phyloP scores from a whole-genome alignment of 371 early-diverging fungal species.

The Homolaphlyctis polyrhiza region DNA sequence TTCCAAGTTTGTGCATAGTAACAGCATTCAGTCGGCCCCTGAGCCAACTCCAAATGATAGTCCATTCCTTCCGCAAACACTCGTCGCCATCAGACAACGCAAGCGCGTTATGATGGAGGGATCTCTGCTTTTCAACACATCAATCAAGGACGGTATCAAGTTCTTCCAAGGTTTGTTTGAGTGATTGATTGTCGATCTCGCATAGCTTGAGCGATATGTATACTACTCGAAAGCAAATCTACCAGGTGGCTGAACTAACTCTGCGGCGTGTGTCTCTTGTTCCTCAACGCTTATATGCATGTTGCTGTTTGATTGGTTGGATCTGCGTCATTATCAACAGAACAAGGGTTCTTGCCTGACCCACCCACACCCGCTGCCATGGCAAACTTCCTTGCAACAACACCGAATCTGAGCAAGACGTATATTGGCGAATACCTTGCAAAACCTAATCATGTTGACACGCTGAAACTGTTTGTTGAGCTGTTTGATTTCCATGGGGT shows the following conservation, averaged over 20 bases:
- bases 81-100: slow-evolving; percentile 25
- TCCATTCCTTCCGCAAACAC: slow-evolving; percentile 1
- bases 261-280: too few species aligned
- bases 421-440: slow-evolving; percentile 49
- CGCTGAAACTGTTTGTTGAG: slow-evolving; percentile 28
- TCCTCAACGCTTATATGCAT: too few species aligned
- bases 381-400: slow-evolving; percentile 29
- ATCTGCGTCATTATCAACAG: too few species aligned
- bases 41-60: too few species aligned
- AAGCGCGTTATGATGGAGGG: slow-evolving; percentile 75
- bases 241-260: too few species aligned
- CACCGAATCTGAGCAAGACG: slow-evolving; percentile 35
- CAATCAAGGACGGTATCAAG: slow-evolving; percentile 75
- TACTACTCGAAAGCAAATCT: too few species aligned
- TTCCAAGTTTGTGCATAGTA: too few species aligned
- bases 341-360: slow-evolving; percentile 34
- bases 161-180: slow-evolving; percentile 66
- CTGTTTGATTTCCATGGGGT: slow-evolving; percentile 36
- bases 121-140: slow-evolving; percentile 76
- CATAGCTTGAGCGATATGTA: too few species aligned
- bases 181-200: too few species aligned
- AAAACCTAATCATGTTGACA: slow-evolving; percentile 28
- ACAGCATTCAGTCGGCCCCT: too few species aligned
- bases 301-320: too few species aligned
- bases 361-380: slow-evolving; percentile 23